phyloP scores from a whole-genome alignment of 192 early-diverging fungal species.

The Podila epigama region DNA sequence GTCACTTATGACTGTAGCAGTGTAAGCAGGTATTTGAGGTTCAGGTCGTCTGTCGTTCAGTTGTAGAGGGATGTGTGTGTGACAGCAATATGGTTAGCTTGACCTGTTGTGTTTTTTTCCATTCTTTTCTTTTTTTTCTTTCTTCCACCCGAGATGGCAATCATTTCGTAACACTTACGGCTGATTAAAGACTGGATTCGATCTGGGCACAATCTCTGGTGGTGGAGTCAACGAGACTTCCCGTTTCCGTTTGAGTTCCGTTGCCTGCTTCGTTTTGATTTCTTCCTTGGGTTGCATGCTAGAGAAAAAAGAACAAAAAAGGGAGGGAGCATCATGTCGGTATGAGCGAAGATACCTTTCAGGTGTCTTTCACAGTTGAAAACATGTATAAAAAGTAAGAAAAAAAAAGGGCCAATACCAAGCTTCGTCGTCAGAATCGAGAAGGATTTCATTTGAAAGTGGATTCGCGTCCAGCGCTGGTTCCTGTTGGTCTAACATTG shows the following conservation, averaged over 20 bases:
- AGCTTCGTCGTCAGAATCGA: slow-evolving; percentile 32
- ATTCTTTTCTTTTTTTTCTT: too few relatives aligned
- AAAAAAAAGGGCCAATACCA: too few relatives aligned
- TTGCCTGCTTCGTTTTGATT: not conserved
- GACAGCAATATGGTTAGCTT: not conserved
- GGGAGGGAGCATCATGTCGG: too few relatives aligned
- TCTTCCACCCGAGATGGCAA: too few relatives aligned
- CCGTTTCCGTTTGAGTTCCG: slow-evolving; percentile 28
- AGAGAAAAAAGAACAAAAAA: too few relatives aligned
- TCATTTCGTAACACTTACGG: not conserved
- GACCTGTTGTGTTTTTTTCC: too few relatives aligned
- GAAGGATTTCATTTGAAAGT: not conserved
- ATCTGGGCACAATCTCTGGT: slow-evolving; percentile 22
- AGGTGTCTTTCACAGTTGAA: not conserved
- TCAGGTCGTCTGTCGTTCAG: slow-evolving; percentile 4
- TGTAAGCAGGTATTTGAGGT: too few relatives aligned
- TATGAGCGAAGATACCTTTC: not conserved
- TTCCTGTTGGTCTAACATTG: not conserved
- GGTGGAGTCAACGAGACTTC: slow-evolving; percentile 61
- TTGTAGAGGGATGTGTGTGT: not conserved
- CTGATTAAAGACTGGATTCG: not conserved
- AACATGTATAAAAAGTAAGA: not conserved
- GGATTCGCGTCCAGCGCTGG: slow-evolving; percentile 4
- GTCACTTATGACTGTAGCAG: too few relatives aligned
- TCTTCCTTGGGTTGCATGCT: not conserved